Evolutionary conservation across 352 stramenopile genomes (phyloP), one percentile per base, ranked within the genome.

Genomic region (Phytophthora parvispora): DNA sequence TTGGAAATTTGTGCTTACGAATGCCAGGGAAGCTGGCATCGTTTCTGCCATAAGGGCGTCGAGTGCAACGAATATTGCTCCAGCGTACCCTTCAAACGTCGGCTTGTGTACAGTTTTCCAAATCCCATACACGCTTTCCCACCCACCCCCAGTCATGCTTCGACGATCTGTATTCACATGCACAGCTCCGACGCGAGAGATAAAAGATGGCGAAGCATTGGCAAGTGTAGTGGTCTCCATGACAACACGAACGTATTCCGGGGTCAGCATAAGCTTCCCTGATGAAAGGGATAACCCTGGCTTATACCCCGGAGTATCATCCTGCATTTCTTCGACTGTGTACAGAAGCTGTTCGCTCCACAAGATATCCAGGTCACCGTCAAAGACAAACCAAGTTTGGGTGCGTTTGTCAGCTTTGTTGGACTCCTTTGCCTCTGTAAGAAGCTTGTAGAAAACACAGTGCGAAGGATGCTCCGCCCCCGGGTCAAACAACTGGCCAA

Each of bases 351-450:
- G 75, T 10, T 88, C 83, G 12, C 69, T 78, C 86, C 86, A 95
- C 0, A 43, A 45, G 6, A 64, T 16, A 47, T 77, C 67, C 1
- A 92, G 31, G n/a, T 89, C 76, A 0, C 87, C 84, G 59, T 95
- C 87, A 16, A 95, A 64, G 6, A 93, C 58, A 6, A 94, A 59
- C 86, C 87, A 95, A 18, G 85, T 90, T 8, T 83, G 64, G 6
- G 67, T 60, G 9, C 59, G 27, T 16, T 57, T 54, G 22, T 72
- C 61, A 10, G 16, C 16, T 34, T 63, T 65, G 31, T 64, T 55
- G 12, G 22, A 49, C 6, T n/a, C 22, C 53, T 91, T 92, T 22
- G 83, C 75, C 22, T 89, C 86, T 18, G 74, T 75, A 13, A 86
- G 32, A 25, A 91, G 15, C 2, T 81, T 81, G 3, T 40, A 49